Evolutionary conservation across 169 alveolate genomes (phyloP).

Genomic region (Perkinsus chesapeaki): DNA sequence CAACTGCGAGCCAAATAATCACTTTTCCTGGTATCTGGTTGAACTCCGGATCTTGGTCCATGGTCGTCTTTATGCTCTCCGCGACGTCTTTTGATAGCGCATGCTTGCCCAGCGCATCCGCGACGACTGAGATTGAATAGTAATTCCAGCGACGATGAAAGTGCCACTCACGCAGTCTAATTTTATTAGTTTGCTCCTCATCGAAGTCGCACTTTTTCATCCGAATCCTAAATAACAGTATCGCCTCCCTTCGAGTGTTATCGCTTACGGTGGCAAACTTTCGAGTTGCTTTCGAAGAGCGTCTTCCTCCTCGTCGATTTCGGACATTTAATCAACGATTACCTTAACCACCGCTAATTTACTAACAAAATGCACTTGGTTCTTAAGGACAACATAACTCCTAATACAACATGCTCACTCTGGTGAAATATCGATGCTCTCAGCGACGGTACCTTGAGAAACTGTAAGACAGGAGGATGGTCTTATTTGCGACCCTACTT

Average conservation of each 20-base stretch:
- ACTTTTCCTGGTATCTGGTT: neutral
- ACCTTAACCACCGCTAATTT: neutral
- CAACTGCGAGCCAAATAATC: neutral
- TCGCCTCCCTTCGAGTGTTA: neutral
- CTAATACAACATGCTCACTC: too few relatives aligned
- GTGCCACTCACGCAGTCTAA: neutral
- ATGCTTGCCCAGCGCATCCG: neutral
- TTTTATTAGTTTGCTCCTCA: neutral
- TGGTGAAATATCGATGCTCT: too few relatives aligned
- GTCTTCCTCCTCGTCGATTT: neutral
- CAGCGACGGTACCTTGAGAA: too few relatives aligned
- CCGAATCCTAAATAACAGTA: neutral
- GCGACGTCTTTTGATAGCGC: neutral
- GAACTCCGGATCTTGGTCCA: neutral
- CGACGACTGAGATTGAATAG: neutral
- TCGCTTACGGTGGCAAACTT: neutral
- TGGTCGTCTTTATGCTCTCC: neutral
- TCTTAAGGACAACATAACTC: too few relatives aligned
- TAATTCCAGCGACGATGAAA: neutral
- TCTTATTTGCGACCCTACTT: too few relatives aligned
- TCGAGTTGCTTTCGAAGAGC: neutral
- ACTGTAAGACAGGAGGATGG: too few relatives aligned
- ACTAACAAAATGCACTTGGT: too few relatives aligned
- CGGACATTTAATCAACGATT: neutral
- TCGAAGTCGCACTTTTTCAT: neutral